Evolutionary conservation across 345 rosid genomes (phyloP).

Genomic region (Eucalyptus pauciflora): DNA sequence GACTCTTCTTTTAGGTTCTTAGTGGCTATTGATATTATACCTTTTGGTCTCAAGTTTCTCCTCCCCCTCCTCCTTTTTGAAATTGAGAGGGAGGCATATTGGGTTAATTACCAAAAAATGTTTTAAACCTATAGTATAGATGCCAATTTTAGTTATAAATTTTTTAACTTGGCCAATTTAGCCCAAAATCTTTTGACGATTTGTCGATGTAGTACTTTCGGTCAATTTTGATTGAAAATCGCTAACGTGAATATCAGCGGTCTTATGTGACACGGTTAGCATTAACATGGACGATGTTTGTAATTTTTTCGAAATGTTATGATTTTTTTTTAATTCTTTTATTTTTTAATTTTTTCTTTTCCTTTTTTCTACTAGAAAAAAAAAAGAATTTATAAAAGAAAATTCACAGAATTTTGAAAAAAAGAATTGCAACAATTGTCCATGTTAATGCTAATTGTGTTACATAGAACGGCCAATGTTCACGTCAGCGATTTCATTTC

Average conservation of each 20-base stretch:
- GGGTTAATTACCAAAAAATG: background rate
- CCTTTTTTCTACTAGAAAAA: background rate
- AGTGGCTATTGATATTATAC: background rate
- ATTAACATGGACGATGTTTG: background rate
- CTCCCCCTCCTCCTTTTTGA: background rate
- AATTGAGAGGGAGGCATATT: background rate
- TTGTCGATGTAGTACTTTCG: background rate
- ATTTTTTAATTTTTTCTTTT: background rate
- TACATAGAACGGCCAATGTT: background rate
- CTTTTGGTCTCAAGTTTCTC: background rate
- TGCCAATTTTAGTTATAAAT: background rate
- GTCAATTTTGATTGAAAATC: background rate
- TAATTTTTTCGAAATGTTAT: background rate
- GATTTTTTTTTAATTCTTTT: background rate
- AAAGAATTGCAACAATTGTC: background rate
- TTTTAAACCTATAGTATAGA: background rate
- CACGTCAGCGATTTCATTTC: background rate
- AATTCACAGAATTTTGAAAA: background rate
- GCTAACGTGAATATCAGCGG: rapidly evolving
- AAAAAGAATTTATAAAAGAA: background rate
- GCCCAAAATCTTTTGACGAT: background rate
- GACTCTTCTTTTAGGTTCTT: background rate
- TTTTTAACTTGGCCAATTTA: background rate
- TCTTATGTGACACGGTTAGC: rapidly evolving
- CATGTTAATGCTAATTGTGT: background rate